Evolutionary conservation across 176 grass and related monocot species (phyloP), one percentile per base, ranked within the genome.

Genomic region (Zoysia japonica): DNA sequence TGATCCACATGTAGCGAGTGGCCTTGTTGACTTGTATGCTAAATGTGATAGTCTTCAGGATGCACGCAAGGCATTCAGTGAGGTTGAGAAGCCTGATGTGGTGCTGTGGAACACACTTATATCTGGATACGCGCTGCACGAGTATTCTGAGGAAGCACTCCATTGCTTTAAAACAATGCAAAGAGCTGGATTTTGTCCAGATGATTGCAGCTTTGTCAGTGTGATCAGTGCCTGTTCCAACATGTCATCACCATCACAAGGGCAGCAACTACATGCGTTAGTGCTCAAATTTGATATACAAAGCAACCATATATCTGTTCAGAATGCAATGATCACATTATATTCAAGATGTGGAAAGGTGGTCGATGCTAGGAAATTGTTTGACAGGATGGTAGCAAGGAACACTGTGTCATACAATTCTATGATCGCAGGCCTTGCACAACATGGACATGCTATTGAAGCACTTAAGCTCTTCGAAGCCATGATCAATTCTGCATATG

Each of bases 91-190:
- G 45, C 76, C 75, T 53, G 86, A 88, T 55, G 78, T 88, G 81
- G 81, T 88, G n/a, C 53, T 84, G 16, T 88, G 86, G 76, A 88
- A 88, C 70, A 88, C 80, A 9, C 77, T 88, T 56, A 84, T 88
- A 78, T 88, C 62, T 6, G 86, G 61, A 39, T 88, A 83, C 53
- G 79, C 75, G 1, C 72, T 83, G 74, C 82, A 74, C 14, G 69
- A 88, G 59, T 69, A 75, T n/a, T 88, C 75, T 15, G 80, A 88
- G 52, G 80, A 83, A 63, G 86, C 75, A 36, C 69, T 88, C 6
- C 15, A 75, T 62, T 84, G 75, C 70, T 83, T 88, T 14, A 47
- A 19, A 20, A 3, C 56, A 64, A 88, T 83, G 80, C 86, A 83
- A 70, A 77, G 75, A 35, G 51, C 65, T 75, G 75, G 86, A 5